These are phyloP conservation scores for Lathyrus oleraceus DNA, from an alignment of 306 rosid genomes.

Conservation along the genomic window DNA sequence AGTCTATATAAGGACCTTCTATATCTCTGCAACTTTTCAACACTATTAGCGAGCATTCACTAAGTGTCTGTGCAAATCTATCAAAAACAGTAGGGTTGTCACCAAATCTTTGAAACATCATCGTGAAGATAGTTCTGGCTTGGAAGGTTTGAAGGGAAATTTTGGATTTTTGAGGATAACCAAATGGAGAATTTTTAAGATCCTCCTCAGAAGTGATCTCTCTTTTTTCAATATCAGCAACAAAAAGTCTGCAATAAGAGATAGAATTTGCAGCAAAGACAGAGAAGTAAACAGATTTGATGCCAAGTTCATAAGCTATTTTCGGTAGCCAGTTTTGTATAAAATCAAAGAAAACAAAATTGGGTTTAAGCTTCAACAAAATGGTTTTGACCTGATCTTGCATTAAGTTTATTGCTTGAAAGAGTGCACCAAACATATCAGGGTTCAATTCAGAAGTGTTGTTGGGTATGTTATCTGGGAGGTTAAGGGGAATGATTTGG, in stretches of 20 bases:
- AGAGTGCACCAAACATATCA: conserved; percentile 15
- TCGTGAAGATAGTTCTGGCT: conserved; percentile 36
- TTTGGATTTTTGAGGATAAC: conserved; percentile 28
- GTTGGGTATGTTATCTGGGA: conserved; percentile 26
- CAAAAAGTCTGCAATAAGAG: conserved; percentile 31
- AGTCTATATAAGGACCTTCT: conserved; percentile 45
- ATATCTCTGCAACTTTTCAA: conserved; percentile 45
- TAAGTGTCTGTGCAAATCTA: conserved; percentile 13
- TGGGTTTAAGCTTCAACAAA: conserved; percentile 45
- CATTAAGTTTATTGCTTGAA: conserved; percentile 36
- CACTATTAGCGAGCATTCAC: conserved; percentile 34
- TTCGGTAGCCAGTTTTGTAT: conserved; percentile 57
- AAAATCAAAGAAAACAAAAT: conserved; percentile 53
- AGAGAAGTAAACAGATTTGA: conserved; percentile 43
- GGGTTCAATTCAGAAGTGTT: conserved; percentile 45
- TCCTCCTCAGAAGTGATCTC: conserved; percentile 34
- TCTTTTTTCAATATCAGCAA: conserved; percentile 13
- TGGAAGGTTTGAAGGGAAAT: conserved; percentile 37
- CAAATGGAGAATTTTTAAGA: conserved; percentile 41
- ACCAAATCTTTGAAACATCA: conserved; percentile 25
- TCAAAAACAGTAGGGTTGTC: conserved; percentile 35
- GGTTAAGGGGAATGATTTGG: conserved; percentile 36
- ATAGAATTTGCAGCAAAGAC: conserved; percentile 37
- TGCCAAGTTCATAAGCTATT: conserved; percentile 44
- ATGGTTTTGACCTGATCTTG: conserved; percentile 43